phyloP scores from a whole-genome alignment of 1,284 basidiomycete species.

The Phellinidium pouzarii region DNA sequence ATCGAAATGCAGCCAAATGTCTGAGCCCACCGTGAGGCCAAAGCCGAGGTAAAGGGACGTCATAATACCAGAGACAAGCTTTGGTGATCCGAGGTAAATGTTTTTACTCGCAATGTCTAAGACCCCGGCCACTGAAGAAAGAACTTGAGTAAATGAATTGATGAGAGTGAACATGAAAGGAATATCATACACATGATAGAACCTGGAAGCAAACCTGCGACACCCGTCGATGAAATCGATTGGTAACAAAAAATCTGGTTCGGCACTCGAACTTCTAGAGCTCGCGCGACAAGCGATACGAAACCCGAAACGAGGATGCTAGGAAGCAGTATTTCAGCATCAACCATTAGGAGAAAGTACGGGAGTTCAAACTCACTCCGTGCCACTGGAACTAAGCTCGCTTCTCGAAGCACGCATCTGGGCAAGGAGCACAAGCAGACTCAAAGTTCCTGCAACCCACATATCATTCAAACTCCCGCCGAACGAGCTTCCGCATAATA shows the following conservation, averaged over 20 bases:
- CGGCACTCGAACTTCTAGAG: conserved; percentile 6
- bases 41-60: conserved; percentile 29
- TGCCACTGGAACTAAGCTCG: conserved; percentile 78
- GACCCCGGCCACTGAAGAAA: conserved; percentile 12
- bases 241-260: conserved; percentile 20
- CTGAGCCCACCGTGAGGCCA: conserved; percentile 40
- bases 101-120: conserved; percentile 17
- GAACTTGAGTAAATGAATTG: background rate
- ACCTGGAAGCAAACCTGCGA: conserved; percentile 17
- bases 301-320: conserved; percentile 14
- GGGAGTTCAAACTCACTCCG: conserved; percentile 55
- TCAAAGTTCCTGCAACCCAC: conserved; percentile 59
- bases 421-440: conserved; percentile 57
- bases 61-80: conserved; percentile 14
- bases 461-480: conserved; percentile 81
- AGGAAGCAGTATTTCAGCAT: background rate
- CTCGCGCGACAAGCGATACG: conserved; percentile 14
- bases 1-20: conserved; percentile 31
- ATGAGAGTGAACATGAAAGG: background rate
- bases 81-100: conserved; percentile 12
- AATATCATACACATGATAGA: conserved; percentile 16
- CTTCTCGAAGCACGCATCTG: conserved; percentile 73
- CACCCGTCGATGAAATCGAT: conserved; percentile 15
- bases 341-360: background rate
- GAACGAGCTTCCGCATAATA: conserved; percentile 74